Evolutionary conservation across 805 yeast genomes (phyloP), one percentile per base, ranked within the genome.

Genomic region (Hanseniaspora mollemarum): DNA sequence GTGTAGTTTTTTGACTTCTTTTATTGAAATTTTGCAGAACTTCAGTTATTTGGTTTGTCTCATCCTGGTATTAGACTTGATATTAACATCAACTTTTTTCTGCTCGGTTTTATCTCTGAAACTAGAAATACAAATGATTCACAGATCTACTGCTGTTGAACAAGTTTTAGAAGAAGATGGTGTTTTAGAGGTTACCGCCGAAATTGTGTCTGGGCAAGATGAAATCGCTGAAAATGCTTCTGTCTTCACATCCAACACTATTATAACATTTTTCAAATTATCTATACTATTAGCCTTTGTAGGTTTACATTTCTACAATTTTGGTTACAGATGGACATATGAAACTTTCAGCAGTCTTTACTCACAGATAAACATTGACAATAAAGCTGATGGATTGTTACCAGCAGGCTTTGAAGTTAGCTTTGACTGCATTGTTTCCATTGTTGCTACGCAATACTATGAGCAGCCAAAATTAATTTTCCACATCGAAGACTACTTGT

Each of bases 131-230:
- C 79, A 78, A 62, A 73, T 84, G 54, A 92, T 92, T 51, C 86
- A 88, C 66, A 78, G 86, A 56, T 83, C 87, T 43, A 79, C 85
- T 53, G 77, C 78, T 51, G 75, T 87, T 62, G 80, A 82, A 62
- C 79, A 77, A 55, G 87, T 85, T 26, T 71, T 90, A 56, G 92
- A 88, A 69, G 98, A 90, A 63, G 98, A 90, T 61, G 97, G 98
- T 24, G 76, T 90, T 31, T 74, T 83, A 40, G 77, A 78, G 36
- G 64, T 70, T 43, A 83, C 83, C 31, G 96, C 96, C 10, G 79
- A 77, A 56, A 73, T 78, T 35, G 88, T 87, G 32, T 78, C 56
- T 54, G 51, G 58, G n/a, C 59, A 63, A 19, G 65, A 61, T 33
- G 51, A 50, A 29, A 58, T 55, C 22, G 46, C 53, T 42, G 52